Base-by-base conservation (phyloP, 371 early-diverging fungal genomes). In the Syncephalastrum contaminatum region DNA sequence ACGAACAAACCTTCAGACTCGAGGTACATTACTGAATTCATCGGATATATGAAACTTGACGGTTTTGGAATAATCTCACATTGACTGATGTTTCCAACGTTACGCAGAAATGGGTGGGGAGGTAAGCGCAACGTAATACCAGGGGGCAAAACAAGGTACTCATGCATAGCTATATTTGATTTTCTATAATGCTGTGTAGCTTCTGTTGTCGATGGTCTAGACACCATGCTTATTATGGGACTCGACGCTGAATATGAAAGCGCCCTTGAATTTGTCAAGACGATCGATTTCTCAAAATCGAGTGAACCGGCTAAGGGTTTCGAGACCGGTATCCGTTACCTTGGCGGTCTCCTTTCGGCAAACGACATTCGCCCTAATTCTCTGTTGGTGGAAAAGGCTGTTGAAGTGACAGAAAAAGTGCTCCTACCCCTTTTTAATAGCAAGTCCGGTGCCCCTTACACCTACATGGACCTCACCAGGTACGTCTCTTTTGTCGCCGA, bases 171-270 rank as follows among this genome's bases (percentile, higher is more conserved):
- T 70, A 80, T 18, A 62, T 81, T 18, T 10, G 59, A 73, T 22
- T 59, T 68, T 54, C 65, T 81, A 22, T 58, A 7, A 22, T 6
- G 49, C 7, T 1, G 13, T 13, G 75, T 48, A 75, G 83, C 83
- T 49, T 88, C 92, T 1, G 80, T 92, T 56, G 76, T 94, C 22
- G 96, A 96, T 65, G 74, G 90, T 13, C 74, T 96, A 19, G 95
- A 94, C 60, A 94, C 96, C 2, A 77, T 91, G 53, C 60, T 82
- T 25, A 72, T 97, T 36, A 89, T 94, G 91, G 88, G 83, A 0
- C 64, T 93, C 20, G 71, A 79, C 10, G 74, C 80, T 0, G 92
- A 90, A 54, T 96, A 86, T 59, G 44, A 69, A 4, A 67, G 77
- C 24, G 91, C 91, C 22, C 67, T 83, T 18, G 47, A 59, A 16